Evolutionary conservation across 176 grass and related monocot genomes (phyloP), one percentile per base, ranked within the genome.

Genomic region (Secale cereale): DNA sequence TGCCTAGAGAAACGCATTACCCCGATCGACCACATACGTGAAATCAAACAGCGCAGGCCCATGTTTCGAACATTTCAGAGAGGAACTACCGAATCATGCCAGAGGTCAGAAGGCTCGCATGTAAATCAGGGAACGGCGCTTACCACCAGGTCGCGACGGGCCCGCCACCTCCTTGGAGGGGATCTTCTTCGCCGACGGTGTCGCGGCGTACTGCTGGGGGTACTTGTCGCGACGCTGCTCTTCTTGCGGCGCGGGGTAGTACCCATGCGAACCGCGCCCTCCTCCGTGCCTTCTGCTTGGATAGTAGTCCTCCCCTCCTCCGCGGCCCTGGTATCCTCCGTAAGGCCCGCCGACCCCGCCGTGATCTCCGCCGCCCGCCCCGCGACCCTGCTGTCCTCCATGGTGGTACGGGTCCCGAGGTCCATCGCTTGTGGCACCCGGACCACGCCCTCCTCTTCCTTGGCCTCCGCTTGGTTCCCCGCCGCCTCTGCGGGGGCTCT

Each of bases 101-200:
- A 67, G 48, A n/a, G 46, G 4, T 63, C 7, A 31, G 12, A 39
- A 10, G 14, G 23, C 12, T 17, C 7, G n/a, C 7, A 23, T 25
- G 20, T 65, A 66, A 78, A 74, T 39, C 25, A 10, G 56, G 41
- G 37, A 8, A 46, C 57, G 14, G 45, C 2, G n/a, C 77, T 89
- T 76, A 89, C 87, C 69, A 5, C 76, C 60, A 16, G 77, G 75
- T 48, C 82, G 60, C 22, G 77, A 85, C 19, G 60, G 59, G 2
- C 76, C 67, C 26, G n/a, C 67, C 10, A 6, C 25, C 9, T 74
- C 81, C 41, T n/a, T 23, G 10, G 40, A 41, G 29, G 36, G 41
- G 40, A 36, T 12, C 65, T 0, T 52, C 65, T 40, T 50, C 0
- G 73, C 2, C 11, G 56, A 5, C 76, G 41, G 20, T 2, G 2